Evolutionary conservation across 2,329 filamentous ascomycete genomes (phyloP), one percentile per base, ranked within the genome.

Genomic region (Fusarium sp.): DNA sequence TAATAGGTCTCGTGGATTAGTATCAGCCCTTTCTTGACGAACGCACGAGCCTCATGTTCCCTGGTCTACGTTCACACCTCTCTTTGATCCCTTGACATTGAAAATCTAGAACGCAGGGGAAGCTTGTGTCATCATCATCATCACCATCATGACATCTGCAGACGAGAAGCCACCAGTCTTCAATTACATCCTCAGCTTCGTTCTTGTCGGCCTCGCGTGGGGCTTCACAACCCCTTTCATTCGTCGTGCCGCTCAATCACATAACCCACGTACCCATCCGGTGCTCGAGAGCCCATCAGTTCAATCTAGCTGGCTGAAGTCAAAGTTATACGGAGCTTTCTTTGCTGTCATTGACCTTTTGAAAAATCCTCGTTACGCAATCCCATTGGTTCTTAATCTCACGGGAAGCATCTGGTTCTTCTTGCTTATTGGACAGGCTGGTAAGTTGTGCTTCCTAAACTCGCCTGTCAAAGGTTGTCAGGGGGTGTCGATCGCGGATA

Each of bases 391-490:
- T 58, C 83, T 97, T 65, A 98, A 98, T 80, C 84, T 98, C 59
- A 97, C 95, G 6, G 95, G 95, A 35, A 97, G 94, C 79, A 88
- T 98, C 61, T 98, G 95, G 95, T 98, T 98, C 83, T 98, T 98
- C 77, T 83, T 98, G 75, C 85, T 98, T 73, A 95, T 98, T 83
- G 95, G 95, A 12, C 90, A 96, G 81, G 95, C 95, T 77, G 95
- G 95, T 97, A 83, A 76, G 92, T 57, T 61, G 50, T 50, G 26
- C 53, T 73, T 65, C 44, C 31, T 61, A 22, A 51, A 65, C 42
- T 50, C 36, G 36, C 62, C 45, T 57, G 64, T 65, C 50, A 69
- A 54, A 48, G 45, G 39, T 44, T 39, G 41, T 47, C 41, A 50
- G 57, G 68, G 55, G 45, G 60, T 65, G 71, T 53, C 62, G 61